A percentile compares a stretch with the other conserved stretches of the same genome.
phyloP scores from a whole-genome alignment of 2,329 filamentous ascomycete genomes.

The Scedosporium dehoogii region DNA sequence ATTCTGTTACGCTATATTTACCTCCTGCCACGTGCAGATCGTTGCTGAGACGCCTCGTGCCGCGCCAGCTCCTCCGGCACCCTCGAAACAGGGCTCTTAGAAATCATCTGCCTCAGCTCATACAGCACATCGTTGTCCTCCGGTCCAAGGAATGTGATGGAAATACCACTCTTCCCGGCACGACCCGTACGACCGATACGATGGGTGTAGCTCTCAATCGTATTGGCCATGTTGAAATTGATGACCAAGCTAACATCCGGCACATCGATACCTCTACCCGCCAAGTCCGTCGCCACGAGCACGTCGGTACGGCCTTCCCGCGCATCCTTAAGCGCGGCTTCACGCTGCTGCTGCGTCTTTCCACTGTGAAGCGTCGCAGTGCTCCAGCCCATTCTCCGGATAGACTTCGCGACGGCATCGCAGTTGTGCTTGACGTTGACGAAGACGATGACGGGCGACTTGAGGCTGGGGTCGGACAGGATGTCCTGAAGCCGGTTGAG shows the following conservation, averaged over 20 bases:
- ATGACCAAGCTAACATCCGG: slow-evolving; percentile 87
- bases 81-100: slow-evolving; percentile 77
- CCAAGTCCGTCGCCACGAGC: slow-evolving; percentile 89
- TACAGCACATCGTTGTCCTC: slow-evolving; percentile 89
- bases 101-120: slow-evolving; percentile 91
- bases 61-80: slow-evolving; percentile 86
- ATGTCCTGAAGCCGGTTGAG: slow-evolving; percentile 96
- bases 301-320: slow-evolving; percentile 74
- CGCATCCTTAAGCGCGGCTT: slow-evolving; percentile 79
- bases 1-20: neutral
- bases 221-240: slow-evolving; percentile 97
- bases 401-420: slow-evolving; percentile 86
- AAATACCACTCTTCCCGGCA: slow-evolving; percentile 92
- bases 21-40: slow-evolving; percentile 17
- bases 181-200: slow-evolving; percentile 93
- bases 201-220: slow-evolving; percentile 93
- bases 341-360: slow-evolving; percentile 97
- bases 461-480: slow-evolving; percentile 68
- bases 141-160: slow-evolving; percentile 87
- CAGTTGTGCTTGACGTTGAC: slow-evolving; percentile 99
- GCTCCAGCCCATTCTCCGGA: slow-evolving; percentile 87
- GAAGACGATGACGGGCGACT: slow-evolving; percentile 92
- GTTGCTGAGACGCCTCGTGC: slow-evolving; percentile 82
- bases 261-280: slow-evolving; percentile 95
- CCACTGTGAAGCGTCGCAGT: slow-evolving; percentile 86